A percentile compares a stretch with the other conserved stretches of the same genome.
Evolutionary conservation across 140 eudicot genomes (phyloP).

Genomic region (Anethum foeniculum): DNA sequence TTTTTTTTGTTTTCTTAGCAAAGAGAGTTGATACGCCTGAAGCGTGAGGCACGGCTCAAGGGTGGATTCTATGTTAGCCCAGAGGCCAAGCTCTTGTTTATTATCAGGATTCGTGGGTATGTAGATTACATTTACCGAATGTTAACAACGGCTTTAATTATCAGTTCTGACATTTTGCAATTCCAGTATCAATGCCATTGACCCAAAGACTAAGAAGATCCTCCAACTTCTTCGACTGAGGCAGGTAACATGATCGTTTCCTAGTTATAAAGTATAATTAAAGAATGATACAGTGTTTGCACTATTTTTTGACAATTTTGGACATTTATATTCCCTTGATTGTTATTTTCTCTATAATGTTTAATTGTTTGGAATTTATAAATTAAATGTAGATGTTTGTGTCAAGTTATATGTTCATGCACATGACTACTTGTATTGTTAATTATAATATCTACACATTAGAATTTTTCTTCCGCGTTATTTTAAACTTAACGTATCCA

Average conservation of each 20-base stretch:
- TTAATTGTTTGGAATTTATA: not conserved
- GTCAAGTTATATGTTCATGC: not conserved
- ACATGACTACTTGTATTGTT: not conserved
- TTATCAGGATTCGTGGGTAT: slow-evolving; percentile 72
- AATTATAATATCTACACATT: not conserved
- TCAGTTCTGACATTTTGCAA: slow-evolving; percentile 2
- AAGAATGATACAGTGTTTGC: not conserved
- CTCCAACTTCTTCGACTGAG: slow-evolving; percentile 80
- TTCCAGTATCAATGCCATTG: slow-evolving; percentile 70
- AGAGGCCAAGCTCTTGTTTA: slow-evolving; percentile 72
- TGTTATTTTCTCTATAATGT: not conserved
- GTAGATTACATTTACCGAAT: not conserved
- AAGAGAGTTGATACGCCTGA: slow-evolving; percentile 54
- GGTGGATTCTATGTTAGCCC: slow-evolving; percentile 88
- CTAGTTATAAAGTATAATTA: not conserved
- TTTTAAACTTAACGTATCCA: not conserved
- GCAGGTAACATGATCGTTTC: slow-evolving; percentile 38
- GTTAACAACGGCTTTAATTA: not conserved
- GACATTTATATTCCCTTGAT: not conserved
- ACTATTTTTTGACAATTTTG: not conserved
- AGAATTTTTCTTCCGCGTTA: too few relatives aligned
- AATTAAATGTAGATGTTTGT: too few relatives aligned
- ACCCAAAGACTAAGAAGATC: slow-evolving; percentile 72
- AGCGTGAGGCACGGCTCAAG: slow-evolving; percentile 75
- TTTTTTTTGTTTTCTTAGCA: slow-evolving; percentile 25